Conservation (phyloP, 1,139 yeast genomes). For the Sugiyamaella grinbergsii region DNA sequence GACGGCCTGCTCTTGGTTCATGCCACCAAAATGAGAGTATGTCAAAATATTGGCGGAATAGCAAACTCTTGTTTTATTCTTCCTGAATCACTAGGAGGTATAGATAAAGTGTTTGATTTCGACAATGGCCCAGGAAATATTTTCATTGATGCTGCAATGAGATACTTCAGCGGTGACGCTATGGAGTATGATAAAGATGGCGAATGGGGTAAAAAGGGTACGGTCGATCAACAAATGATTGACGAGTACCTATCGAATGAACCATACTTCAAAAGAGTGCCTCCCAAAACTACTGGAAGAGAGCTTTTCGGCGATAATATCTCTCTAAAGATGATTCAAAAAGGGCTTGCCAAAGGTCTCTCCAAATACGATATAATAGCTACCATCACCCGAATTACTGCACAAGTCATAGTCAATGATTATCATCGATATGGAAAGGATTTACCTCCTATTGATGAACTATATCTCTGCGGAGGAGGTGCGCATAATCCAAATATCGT, state of each 20-base stretch:
- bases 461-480: constrained; percentile 32
- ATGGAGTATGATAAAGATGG: constrained; percentile 30
- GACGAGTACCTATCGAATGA: constrained; percentile 24
- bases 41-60: constrained; percentile 32
- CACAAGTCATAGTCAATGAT: constrained; percentile 29
- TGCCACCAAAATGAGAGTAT: constrained; percentile 27
- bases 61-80: constrained; percentile 29
- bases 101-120: constrained; percentile 29
- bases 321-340: constrained; percentile 26
- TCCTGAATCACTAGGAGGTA: constrained; percentile 27
- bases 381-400: constrained; percentile 30
- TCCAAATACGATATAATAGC: constrained; percentile 29
- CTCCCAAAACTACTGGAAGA: constrained; percentile 31
- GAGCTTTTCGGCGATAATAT: constrained; percentile 29
- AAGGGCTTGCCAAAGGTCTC: constrained; percentile 23
- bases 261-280: constrained; percentile 25
- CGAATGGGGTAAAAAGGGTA: constrained; percentile 28
- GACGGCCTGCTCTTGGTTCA: constrained; percentile 29
- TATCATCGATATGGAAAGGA: constrained; percentile 24
- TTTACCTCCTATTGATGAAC: constrained; percentile 26
- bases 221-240: constrained; percentile 26
- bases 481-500: constrained; percentile 29
- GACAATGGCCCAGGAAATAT: constrained; percentile 31
- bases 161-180: constrained; percentile 26
- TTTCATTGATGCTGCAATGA: constrained; percentile 32